Conservation (phyloP, 1,284 basidiomycete genomes). For the Anthracocystis walkeri region DNA sequence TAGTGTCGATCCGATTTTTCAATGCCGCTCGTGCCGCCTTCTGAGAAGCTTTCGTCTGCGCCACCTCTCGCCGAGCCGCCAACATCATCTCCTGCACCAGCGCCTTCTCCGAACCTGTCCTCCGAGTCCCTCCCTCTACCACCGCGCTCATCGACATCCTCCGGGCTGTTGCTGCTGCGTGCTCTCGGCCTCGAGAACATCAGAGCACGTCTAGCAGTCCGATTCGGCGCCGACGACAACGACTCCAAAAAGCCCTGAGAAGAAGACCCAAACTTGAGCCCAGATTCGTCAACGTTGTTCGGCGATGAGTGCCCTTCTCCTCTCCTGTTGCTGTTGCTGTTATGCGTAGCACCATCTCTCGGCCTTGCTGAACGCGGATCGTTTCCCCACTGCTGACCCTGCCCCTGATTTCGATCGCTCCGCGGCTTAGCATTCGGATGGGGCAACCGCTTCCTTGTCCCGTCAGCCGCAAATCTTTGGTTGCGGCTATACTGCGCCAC, state of each 20-base stretch:
- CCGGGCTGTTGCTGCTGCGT: conserved; percentile 4
- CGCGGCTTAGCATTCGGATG: conserved; percentile 35
- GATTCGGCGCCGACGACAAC: conserved; percentile 3
- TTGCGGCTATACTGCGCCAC: conserved; percentile 42
- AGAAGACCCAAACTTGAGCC: conserved; percentile 29
- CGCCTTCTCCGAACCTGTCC: conserved; percentile 9
- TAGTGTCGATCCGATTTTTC: conserved; percentile 45
- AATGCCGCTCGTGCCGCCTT: not conserved
- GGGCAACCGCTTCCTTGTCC: conserved; percentile 38
- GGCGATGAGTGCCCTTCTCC: conserved; percentile 10
- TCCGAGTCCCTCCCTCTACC: conserved; percentile 5
- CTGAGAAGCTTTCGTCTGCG: conserved; percentile 11
- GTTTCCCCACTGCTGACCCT: conserved; percentile 7
- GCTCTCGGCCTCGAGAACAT: conserved; percentile 24
- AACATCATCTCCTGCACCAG: conserved; percentile 4
- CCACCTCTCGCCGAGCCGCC: not conserved
- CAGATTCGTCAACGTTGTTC: conserved; percentile 15
- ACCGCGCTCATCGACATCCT: conserved; percentile 3
- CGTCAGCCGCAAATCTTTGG: conserved; percentile 37
- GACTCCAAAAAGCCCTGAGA: conserved; percentile 1
- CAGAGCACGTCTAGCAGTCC: conserved; percentile 19
- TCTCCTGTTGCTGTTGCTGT: not conserved
- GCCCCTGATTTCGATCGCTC: conserved; percentile 2
- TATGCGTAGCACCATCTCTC: conserved; percentile 12
- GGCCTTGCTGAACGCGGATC: conserved; percentile 10